Evolutionary conservation across 2,329 filamentous ascomycete genomes (phyloP), one percentile per base, ranked within the genome.

Genomic region (Albifimbria verrucaria): DNA sequence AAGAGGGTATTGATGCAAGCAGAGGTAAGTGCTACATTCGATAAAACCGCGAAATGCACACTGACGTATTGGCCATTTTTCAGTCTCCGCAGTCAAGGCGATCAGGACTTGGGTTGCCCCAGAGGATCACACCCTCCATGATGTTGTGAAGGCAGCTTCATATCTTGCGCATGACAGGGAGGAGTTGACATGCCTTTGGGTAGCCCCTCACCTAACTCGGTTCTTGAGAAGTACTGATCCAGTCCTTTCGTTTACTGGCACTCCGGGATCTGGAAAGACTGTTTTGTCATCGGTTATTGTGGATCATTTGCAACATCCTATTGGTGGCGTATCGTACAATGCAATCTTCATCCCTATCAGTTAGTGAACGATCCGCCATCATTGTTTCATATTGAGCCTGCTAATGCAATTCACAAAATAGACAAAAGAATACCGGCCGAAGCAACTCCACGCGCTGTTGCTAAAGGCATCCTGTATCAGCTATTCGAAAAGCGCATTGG

Each of bases 401-500:
- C 25, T 48, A 36, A 48, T 26, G 4, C 7, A n/a, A 6, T 12
- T n/a, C 12, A 39, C 18, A n/a, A 39, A 9, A 3, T 49, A 70
- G 67, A 70, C 51, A 61, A 59, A 36, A 59, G 68, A 36, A 61
- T 72, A 7, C 63, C 67, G 0, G 64, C 62, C 2, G 63, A 68
- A 45, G 62, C 67, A 2, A 62, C 63, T 1, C 58, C 65, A 2
- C 58, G 62, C 9, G 67, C 68, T 5, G 61, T 72, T 48, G 67
- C 59, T 15, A 72, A 72, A 50, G 53, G 63, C 1, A 66, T 74
- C 20, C 62, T 74, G 17, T 59, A 52, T 43, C 71, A 74, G 50
- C 61, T 74, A 0, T 69, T 73, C 39, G 63, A 65, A 23, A 68
- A 66, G 52, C 65, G 69, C 28, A 72, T 72, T 48, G 71, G 71